phyloP scores from a whole-genome alignment of 2,329 filamentous ascomycete species.

The Escovopsis sp. region DNA sequence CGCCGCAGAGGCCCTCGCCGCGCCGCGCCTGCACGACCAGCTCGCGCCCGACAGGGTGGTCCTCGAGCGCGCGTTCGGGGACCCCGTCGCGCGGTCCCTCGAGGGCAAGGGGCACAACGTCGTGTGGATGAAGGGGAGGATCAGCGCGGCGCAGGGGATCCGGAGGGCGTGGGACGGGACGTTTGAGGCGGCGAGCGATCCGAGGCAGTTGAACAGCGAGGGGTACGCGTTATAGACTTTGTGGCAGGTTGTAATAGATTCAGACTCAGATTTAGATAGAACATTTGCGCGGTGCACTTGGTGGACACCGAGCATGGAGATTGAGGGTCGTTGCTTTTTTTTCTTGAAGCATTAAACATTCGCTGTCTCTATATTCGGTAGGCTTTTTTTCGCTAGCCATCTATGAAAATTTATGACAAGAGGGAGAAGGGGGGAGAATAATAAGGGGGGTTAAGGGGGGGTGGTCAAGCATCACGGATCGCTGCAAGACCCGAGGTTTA shows the following conservation, averaged over 20 bases:
- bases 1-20: constrained; percentile 44
- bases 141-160: constrained; percentile 59
- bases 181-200: constrained; percentile 68
- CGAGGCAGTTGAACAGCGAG: constrained; percentile 56
- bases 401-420: neutral
- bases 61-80: constrained; percentile 58
- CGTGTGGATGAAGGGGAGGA: constrained; percentile 46
- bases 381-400: neutral
- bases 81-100: constrained; percentile 49
- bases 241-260: neutral
- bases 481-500: too few species aligned
- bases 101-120: constrained; percentile 53
- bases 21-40: constrained; percentile 68
- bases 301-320: too few species aligned
- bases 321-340: too few species aligned
- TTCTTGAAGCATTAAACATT: neutral
- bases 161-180: constrained; percentile 44
- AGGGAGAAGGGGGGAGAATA: neutral
- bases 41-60: constrained; percentile 53
- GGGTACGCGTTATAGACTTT: constrained; percentile 34
- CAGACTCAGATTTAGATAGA: too few species aligned
- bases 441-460: constrained; percentile 14
- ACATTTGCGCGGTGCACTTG: too few species aligned
- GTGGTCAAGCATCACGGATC: too few species aligned
- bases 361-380: neutral